phyloP scores from a whole-genome alignment of 2,329 filamentous ascomycete genomes.

The Dactylella cylindrospora region DNA sequence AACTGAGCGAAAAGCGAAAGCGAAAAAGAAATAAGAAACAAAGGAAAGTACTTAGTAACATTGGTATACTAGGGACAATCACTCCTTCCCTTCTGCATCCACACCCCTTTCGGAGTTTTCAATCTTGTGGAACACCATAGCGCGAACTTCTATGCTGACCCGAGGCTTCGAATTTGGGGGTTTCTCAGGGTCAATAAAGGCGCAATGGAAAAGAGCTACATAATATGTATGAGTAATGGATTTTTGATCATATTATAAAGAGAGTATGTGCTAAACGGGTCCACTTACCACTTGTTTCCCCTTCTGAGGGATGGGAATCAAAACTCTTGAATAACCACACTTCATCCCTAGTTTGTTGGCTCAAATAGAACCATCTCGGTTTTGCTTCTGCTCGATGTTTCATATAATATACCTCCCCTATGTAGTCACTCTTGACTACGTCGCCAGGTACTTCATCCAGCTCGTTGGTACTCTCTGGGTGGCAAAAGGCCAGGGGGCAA shows the following conservation, averaged over 20 bases:
- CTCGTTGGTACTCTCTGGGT: constrained; percentile 4
- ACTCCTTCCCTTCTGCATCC: too few species aligned
- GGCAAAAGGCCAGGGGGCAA: constrained; percentile 2
- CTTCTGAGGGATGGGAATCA: background rate
- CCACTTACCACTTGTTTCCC: background rate
- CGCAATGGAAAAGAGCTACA: constrained; percentile 5
- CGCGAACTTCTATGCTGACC: background rate
- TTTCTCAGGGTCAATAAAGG: constrained; percentile 3
- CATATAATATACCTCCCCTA: constrained; percentile 3
- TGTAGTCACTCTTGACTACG: background rate
- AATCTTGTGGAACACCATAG: constrained; percentile 4
- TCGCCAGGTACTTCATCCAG: constrained; percentile 2
- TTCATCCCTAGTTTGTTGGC: background rate
- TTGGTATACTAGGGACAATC: too few species aligned
- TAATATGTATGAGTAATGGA: background rate
- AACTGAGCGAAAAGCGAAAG: too few species aligned
- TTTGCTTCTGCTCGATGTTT: background rate
- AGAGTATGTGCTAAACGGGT: too few species aligned
- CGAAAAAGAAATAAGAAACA: too few species aligned
- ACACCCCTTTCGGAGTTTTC: too few species aligned
- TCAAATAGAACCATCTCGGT: constrained; percentile 1
- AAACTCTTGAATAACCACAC: constrained; percentile 3
- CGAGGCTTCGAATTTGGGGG: background rate
- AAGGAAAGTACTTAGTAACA: too few species aligned
- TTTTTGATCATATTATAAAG: too few species aligned